Conservation (phyloP, 805 yeast genomes). For the Ogataea ganodermae region DNA sequence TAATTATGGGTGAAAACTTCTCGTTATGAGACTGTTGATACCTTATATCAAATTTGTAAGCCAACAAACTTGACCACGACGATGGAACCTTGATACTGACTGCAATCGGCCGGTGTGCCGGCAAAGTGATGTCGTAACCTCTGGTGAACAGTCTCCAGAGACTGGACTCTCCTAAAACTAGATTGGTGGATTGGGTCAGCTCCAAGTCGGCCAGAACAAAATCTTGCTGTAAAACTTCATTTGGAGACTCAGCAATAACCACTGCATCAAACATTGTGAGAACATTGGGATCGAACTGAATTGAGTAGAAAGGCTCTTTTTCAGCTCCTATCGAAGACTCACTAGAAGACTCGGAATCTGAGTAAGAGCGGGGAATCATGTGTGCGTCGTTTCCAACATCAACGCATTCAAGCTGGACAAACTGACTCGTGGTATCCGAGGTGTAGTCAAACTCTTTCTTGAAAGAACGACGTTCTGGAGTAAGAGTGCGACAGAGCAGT, state of each 20-base stretch:
- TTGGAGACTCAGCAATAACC: slow-evolving; percentile 44
- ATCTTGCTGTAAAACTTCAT: slow-evolving; percentile 23
- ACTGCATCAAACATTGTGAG: slow-evolving; percentile 50
- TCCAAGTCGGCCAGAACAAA: slow-evolving; percentile 43
- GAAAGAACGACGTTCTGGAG: slow-evolving; percentile 19
- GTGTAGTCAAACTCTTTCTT: slow-evolving; percentile 41
- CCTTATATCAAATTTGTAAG: slow-evolving; percentile 43
- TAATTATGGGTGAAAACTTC: slow-evolving; percentile 60
- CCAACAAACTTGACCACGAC: slow-evolving; percentile 62
- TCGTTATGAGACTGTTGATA: slow-evolving; percentile 30
- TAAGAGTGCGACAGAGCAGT: slow-evolving; percentile 32
- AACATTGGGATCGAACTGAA: slow-evolving; percentile 43
- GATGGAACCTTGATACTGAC: slow-evolving; percentile 53
- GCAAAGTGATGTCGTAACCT: slow-evolving; percentile 44
- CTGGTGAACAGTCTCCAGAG: slow-evolving; percentile 40
- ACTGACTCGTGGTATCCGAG: slow-evolving; percentile 37
- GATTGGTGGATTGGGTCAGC: slow-evolving; percentile 25
- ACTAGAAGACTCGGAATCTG: slow-evolving; percentile 36
- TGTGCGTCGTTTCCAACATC: slow-evolving; percentile 42
- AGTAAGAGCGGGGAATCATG: slow-evolving; percentile 54
- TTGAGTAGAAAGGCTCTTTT: slow-evolving; percentile 47
- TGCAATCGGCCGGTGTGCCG: slow-evolving; percentile 45
- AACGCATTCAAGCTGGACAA: slow-evolving; percentile 46
- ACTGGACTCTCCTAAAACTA: slow-evolving; percentile 34
- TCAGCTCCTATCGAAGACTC: slow-evolving; percentile 62